Conservation (phyloP, 495 filamentous ascomycete species). For the Podospora tetraspora region DNA sequence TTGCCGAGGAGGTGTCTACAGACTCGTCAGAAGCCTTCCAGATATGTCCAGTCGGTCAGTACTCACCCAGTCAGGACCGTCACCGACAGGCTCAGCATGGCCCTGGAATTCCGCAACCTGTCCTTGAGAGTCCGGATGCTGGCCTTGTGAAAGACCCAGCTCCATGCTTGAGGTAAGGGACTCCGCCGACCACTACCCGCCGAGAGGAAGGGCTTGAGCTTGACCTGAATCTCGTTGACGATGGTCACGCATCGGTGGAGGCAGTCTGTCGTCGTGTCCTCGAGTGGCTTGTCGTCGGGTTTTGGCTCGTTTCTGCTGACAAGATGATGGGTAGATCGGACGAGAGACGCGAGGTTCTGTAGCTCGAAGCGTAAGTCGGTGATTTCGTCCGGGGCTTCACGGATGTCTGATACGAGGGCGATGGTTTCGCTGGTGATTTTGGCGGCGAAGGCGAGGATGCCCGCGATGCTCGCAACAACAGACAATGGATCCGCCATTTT, state of each 20-base stretch:
- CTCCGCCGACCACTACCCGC: slow-evolving; percentile 9
- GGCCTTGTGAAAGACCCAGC: slow-evolving; percentile 18
- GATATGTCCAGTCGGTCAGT: background rate
- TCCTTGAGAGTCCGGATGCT: slow-evolving; percentile 14
- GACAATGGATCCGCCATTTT: slow-evolving; percentile 23
- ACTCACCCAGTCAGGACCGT: slow-evolving; percentile 17
- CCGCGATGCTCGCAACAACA: slow-evolving; percentile 16
- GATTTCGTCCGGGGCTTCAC: slow-evolving; percentile 20
- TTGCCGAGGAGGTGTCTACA: slow-evolving; percentile 20
- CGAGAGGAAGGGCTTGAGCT: slow-evolving; percentile 3
- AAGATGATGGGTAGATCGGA: slow-evolving; percentile 15
- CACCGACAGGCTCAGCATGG: slow-evolving; percentile 18
- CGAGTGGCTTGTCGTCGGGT: slow-evolving; percentile 13
- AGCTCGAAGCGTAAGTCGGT: slow-evolving; percentile 18
- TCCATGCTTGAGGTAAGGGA: slow-evolving; percentile 11
- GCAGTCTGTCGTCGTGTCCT: slow-evolving; percentile 14
- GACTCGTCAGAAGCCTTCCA: background rate
- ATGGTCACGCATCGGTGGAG: slow-evolving; percentile 13
- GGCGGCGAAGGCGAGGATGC: slow-evolving; percentile 18
- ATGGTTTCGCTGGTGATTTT: slow-evolving; percentile 15
- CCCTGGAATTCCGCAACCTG: slow-evolving; percentile 19
- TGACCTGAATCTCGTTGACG: slow-evolving; percentile 12
- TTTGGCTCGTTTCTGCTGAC: slow-evolving; percentile 8
- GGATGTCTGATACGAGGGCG: slow-evolving; percentile 15
- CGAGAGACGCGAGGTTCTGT: slow-evolving; percentile 16